These are phyloP conservation scores for Candida odintsovae DNA, from an alignment of 805 yeast genomes.

Conservation along the genomic window DNA sequence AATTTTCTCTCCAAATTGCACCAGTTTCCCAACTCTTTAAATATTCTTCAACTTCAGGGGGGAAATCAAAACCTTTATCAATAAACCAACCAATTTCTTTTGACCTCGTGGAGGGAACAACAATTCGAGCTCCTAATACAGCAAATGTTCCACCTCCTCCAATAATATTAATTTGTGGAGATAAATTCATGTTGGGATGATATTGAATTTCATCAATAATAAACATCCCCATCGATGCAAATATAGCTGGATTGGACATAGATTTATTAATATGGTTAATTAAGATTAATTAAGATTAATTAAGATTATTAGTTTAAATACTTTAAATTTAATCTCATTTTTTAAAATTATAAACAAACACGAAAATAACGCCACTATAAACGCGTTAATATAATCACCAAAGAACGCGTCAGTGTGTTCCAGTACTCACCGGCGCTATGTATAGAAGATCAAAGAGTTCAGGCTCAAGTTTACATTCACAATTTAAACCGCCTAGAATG, in stretches of 20 bases:
- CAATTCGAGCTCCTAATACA: slow-evolving; percentile 63
- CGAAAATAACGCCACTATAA: too few relatives aligned
- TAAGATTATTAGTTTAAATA: too few relatives aligned
- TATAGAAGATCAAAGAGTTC: slow-evolving; percentile 9
- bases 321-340: too few relatives aligned
- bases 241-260: slow-evolving; percentile 11
- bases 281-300: too few relatives aligned
- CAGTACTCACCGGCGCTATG: slow-evolving; percentile 7
- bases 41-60: slow-evolving; percentile 36
- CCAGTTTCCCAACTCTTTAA: slow-evolving; percentile 61
- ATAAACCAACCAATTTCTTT: slow-evolving; percentile 60
- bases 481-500: slow-evolving; percentile 16
- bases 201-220: slow-evolving; percentile 82
- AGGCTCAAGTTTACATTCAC: slow-evolving; percentile 3
- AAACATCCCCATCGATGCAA: slow-evolving; percentile 81
- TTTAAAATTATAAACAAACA: too few relatives aligned
- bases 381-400: too few relatives aligned
- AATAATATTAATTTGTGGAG: slow-evolving; percentile 44
- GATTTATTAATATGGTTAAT: too few relatives aligned
- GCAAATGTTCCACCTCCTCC: slow-evolving; percentile 94
- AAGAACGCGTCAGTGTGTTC: too few relatives aligned
- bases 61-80: slow-evolving; percentile 80
- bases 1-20: slow-evolving; percentile 45
- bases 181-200: slow-evolving; percentile 26
- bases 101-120: slow-evolving; percentile 29